Evolutionary conservation across 139 green algal species (phyloP).

Genomic region (Coccomyxa sp.): DNA sequence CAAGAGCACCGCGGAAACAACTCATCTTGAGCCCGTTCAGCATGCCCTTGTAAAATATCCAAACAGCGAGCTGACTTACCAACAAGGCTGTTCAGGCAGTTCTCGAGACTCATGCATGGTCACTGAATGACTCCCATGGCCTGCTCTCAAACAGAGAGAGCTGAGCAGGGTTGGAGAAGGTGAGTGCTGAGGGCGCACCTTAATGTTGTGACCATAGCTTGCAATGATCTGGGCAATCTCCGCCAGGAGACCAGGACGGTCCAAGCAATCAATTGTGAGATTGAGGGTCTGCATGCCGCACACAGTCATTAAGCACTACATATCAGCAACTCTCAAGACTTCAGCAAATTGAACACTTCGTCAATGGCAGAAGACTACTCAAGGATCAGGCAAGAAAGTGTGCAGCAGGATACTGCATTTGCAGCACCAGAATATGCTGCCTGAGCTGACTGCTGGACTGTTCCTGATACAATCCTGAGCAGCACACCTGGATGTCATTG

Average conservation of each 20-base stretch:
- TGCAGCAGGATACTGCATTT: neutral
- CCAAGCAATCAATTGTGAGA: slow-evolving; percentile 37
- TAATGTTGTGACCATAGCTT: slow-evolving; percentile 46
- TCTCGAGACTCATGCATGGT: neutral
- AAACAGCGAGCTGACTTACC: neutral
- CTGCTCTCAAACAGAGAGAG: no score
- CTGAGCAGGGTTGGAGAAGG: no score
- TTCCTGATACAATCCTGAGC: neutral
- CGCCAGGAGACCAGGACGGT: slow-evolving; percentile 50
- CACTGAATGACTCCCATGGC: no score
- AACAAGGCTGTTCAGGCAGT: neutral
- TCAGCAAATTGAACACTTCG: no score
- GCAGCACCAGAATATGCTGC: neutral
- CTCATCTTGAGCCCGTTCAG: neutral
- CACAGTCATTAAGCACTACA: neutral
- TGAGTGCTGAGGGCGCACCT: slow-evolving; percentile 17
- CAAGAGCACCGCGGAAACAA: neutral
- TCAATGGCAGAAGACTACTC: neutral
- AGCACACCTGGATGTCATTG: neutral
- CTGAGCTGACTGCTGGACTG: neutral
- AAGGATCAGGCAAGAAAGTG: neutral
- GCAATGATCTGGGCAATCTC: slow-evolving; percentile 47
- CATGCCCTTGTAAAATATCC: neutral
- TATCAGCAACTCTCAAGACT: no score
- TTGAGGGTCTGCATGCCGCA: neutral